These are phyloP conservation scores for Nepenthes gracilis DNA, from an alignment of 148 eudicot genomes.

Conservation along the genomic window DNA sequence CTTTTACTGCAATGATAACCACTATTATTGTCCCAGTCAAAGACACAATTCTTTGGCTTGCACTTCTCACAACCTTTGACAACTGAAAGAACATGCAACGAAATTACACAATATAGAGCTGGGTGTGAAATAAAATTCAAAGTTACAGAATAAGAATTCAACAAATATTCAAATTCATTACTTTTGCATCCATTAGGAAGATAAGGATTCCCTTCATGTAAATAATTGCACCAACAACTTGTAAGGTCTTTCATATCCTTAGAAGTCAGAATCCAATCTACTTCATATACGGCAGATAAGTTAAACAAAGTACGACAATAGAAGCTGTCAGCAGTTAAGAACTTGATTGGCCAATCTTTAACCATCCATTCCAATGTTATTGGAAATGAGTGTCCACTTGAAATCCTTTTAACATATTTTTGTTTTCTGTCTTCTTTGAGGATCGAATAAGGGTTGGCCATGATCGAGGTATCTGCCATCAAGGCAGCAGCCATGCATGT, in stretches of 20 bases:
- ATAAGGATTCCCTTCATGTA: slow-evolving; percentile 9
- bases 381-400: neutral
- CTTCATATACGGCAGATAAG: neutral
- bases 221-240: neutral
- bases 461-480: neutral
- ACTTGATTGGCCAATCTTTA: neutral
- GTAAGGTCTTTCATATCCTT: neutral
- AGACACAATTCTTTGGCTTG: neutral
- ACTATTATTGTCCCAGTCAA: no score
- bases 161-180: neutral
- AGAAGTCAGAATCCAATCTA: no score
- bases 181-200: slow-evolving; percentile 11
- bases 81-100: neutral
- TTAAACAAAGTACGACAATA: neutral
- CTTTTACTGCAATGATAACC: neutral
- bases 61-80: neutral
- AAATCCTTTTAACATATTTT: neutral
- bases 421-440: neutral
- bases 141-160: no score
- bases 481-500: neutral
- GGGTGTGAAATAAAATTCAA: no score
- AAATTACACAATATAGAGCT: no score
- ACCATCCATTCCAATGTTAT: neutral
- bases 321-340: no score
- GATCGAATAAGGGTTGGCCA: neutral